Percentiles rank a stretch among this genome's conserved stretches.
Evolutionary conservation across 257 asterid species (phyloP).

Genomic region (Solanum arcanum): DNA sequence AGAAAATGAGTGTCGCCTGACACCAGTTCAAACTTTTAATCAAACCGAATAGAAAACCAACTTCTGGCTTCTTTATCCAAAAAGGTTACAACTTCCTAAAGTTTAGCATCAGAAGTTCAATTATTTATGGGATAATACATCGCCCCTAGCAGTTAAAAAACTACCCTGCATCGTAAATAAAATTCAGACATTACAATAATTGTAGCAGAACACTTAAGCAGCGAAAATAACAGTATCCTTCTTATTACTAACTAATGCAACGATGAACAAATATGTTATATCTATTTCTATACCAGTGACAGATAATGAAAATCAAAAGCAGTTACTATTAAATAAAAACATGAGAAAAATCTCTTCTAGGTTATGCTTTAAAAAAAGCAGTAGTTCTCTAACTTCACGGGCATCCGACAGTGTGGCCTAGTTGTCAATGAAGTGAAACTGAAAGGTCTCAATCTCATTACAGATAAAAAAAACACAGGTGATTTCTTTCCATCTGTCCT

Average conservation of each 20-base stretch:
- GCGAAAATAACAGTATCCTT: neutral
- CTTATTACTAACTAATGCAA: neutral
- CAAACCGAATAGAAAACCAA: neutral
- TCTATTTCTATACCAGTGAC: neutral
- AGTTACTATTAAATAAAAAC: neutral
- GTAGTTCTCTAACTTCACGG: neutral
- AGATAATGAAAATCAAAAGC: neutral
- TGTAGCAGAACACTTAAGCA: neutral
- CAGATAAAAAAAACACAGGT: neutral
- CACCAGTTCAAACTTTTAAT: constrained; percentile 1
- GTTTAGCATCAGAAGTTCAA: neutral
- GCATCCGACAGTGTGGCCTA: neutral
- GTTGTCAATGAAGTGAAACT: neutral
- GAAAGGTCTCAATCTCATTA: neutral
- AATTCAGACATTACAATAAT: neutral
- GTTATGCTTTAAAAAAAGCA: neutral
- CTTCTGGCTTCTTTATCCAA: neutral
- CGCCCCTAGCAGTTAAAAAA: neutral
- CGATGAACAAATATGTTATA: neutral
- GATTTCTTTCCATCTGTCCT: neutral
- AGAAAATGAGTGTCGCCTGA: constrained; percentile 46
- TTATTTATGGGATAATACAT: neutral
- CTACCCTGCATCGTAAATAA: neutral
- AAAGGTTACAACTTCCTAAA: neutral
- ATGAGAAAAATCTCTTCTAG: neutral